These are phyloP conservation scores for Calonectria hongkongensis DNA, from an alignment of 2,329 filamentous ascomycete species.

Conservation along the genomic window DNA sequence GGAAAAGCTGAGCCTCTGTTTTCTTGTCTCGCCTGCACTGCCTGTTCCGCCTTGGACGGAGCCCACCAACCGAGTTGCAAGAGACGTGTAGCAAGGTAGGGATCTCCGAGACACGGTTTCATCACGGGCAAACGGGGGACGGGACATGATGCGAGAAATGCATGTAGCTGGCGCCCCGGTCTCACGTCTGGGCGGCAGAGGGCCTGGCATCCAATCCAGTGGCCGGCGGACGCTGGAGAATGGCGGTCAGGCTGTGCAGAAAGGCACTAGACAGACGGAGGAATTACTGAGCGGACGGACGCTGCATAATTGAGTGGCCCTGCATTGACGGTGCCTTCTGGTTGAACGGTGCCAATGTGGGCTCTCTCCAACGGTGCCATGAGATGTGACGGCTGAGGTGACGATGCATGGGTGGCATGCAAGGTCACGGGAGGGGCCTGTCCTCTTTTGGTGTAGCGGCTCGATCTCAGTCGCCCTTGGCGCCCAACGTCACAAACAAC, in stretches of 20 bases:
- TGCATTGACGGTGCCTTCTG: slow-evolving; percentile 41
- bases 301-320: slow-evolving; percentile 28
- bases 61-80: slow-evolving; percentile 22
- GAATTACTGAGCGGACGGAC: slow-evolving; percentile 25
- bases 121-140: slow-evolving; percentile 48
- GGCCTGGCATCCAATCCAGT: slow-evolving; percentile 39
- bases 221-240: slow-evolving; percentile 41
- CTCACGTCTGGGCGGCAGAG: slow-evolving; percentile 32
- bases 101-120: slow-evolving; percentile 47
- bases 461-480: slow-evolving; percentile 43
- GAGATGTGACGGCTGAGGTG: slow-evolving; percentile 35
- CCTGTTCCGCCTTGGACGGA: slow-evolving; percentile 29
- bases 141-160: slow-evolving; percentile 51
- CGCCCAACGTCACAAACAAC: slow-evolving; percentile 43
- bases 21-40: slow-evolving; percentile 39
- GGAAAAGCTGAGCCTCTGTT: slow-evolving; percentile 33
- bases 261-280: slow-evolving; percentile 26
- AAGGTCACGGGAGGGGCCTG: slow-evolving; percentile 48
- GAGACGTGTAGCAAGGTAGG: slow-evolving; percentile 9
- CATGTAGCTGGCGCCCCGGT: slow-evolving; percentile 38
- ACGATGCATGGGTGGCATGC: slow-evolving; percentile 44
- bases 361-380: slow-evolving; percentile 29
- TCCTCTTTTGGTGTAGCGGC: slow-evolving; percentile 39
- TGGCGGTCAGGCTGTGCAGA: slow-evolving; percentile 50
- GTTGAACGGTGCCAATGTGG: slow-evolving; percentile 41